phyloP scores from a whole-genome alignment of 345 rosid species.

The Psidium guajava region DNA sequence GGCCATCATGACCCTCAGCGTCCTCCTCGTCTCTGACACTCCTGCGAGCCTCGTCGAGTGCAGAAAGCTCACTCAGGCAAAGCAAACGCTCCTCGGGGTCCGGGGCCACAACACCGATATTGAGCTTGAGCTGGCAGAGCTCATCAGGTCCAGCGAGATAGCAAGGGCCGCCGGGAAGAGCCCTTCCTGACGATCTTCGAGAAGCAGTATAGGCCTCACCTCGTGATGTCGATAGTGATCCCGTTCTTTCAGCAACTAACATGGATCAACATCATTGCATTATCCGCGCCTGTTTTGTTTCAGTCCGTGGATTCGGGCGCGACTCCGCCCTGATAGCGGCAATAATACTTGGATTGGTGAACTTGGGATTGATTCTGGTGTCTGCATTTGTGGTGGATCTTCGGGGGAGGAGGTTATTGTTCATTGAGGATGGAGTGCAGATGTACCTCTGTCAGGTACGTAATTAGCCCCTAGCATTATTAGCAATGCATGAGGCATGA shows the following conservation, averaged over 20 bases:
- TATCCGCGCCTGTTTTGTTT: slow-evolving; percentile 55
- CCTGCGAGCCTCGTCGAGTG: slow-evolving; percentile 64
- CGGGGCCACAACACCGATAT: slow-evolving; percentile 34
- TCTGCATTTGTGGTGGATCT: slow-evolving; percentile 50
- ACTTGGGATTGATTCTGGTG: slow-evolving; percentile 33
- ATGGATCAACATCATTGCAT: no score
- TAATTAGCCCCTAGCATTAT: neutral
- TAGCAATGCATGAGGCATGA: neutral
- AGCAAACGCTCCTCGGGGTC: slow-evolving; percentile 25
- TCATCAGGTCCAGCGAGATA: slow-evolving; percentile 33
- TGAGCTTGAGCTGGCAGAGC: slow-evolving; percentile 42
- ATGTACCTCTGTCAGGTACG: slow-evolving; percentile 62
- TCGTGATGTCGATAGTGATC: no score
- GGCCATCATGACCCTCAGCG: slow-evolving; percentile 53
- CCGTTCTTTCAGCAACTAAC: no score
- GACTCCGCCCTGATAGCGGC: slow-evolving; percentile 49
- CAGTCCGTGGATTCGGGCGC: slow-evolving; percentile 57
- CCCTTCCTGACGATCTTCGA: no score
- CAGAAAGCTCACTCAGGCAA: slow-evolving; percentile 46
- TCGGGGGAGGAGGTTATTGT: slow-evolving; percentile 48
- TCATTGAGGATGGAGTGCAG: slow-evolving; percentile 42
- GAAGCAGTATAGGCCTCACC: no score
- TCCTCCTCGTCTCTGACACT: slow-evolving; percentile 57
- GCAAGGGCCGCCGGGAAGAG: slow-evolving; percentile 39
- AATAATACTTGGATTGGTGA: slow-evolving; percentile 44